phyloP scores from a whole-genome alignment of 257 asterid species.

The Jaltomata sinuosa region DNA sequence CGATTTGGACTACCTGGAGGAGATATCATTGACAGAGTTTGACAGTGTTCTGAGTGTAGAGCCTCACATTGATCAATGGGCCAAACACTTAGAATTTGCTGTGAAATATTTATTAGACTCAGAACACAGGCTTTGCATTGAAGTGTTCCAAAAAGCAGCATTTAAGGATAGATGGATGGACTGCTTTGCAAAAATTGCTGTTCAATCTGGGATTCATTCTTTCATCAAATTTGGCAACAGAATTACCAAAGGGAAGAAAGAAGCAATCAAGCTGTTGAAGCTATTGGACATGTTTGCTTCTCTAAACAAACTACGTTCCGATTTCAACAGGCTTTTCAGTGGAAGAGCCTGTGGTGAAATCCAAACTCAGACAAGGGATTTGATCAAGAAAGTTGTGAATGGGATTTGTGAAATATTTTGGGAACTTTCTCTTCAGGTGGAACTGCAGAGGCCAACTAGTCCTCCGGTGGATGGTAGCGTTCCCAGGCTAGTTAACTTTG shows the following conservation, averaged over 20 bases:
- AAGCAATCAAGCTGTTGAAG: constrained; percentile 70
- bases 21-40: constrained; percentile 39
- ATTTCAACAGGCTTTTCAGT: constrained; percentile 61
- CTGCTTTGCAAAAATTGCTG: constrained; percentile 55
- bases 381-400: constrained; percentile 55
- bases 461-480: constrained; percentile 64
- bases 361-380: constrained; percentile 53
- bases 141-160: constrained; percentile 30
- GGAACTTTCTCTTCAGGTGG: constrained; percentile 65
- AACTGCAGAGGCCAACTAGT: constrained; percentile 34
- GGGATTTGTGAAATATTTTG: constrained; percentile 58
- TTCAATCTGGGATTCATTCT: constrained; percentile 43
- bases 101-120: constrained; percentile 47
- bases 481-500: constrained; percentile 53
- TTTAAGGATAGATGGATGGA: constrained; percentile 32
- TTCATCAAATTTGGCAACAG: constrained; percentile 47
- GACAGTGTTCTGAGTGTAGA: constrained; percentile 50
- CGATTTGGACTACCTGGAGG: constrained; percentile 40
- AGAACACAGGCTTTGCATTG: constrained; percentile 57
- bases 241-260: constrained; percentile 57
- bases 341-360: constrained; percentile 47
- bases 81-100: constrained; percentile 47
- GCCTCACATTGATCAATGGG: constrained; percentile 52
- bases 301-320: constrained; percentile 48
- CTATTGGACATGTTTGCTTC: constrained; percentile 60